phyloP scores from a whole-genome alignment of 345 rosid genomes.

The Populus pruinosa region DNA sequence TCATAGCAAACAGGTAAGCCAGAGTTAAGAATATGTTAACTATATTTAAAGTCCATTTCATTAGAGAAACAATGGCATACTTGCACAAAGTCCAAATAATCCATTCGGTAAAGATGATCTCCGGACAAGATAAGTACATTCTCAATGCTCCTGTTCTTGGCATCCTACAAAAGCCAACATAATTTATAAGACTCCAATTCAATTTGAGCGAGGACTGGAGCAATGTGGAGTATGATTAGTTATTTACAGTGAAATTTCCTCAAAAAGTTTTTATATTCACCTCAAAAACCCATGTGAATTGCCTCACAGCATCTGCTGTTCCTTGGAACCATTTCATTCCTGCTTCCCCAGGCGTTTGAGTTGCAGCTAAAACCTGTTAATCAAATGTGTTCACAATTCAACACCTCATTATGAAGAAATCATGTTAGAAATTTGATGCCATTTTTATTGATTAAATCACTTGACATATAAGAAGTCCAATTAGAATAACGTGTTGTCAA shows the following conservation, averaged over 20 bases:
- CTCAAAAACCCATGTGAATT: slow-evolving; percentile 95
- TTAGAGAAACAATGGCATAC: slow-evolving; percentile 25
- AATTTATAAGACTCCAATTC: slow-evolving; percentile 13
- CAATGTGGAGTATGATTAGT: not conserved
- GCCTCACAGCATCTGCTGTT: slow-evolving; percentile 99
- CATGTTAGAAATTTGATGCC: not conserved
- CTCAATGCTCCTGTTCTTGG: slow-evolving; percentile 73
- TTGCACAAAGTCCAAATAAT: slow-evolving; percentile 82
- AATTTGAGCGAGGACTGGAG: not conserved
- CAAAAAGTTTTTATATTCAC: slow-evolving; percentile 27
- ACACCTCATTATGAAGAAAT: slow-evolving; percentile 2
- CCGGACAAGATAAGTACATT: slow-evolving; percentile 76
- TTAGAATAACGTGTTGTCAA: not conserved
- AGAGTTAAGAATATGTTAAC: not conserved
- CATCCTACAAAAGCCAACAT: slow-evolving; percentile 53
- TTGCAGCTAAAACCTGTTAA: slow-evolving; percentile 87
- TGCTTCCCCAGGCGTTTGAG: slow-evolving; percentile 91
- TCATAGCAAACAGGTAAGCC: slow-evolving; percentile 24
- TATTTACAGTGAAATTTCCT: not conserved
- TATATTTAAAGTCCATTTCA: not conserved
- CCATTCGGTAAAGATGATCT: slow-evolving; percentile 91
- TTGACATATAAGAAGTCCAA: not conserved
- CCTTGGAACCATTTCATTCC: slow-evolving; percentile 97
- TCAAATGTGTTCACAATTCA: not conserved
- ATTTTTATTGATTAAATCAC: not conserved